Evolutionary conservation across 2,329 filamentous ascomycete genomes (phyloP), one percentile per base, ranked within the genome.

Genomic region (Fusarium clavum): DNA sequence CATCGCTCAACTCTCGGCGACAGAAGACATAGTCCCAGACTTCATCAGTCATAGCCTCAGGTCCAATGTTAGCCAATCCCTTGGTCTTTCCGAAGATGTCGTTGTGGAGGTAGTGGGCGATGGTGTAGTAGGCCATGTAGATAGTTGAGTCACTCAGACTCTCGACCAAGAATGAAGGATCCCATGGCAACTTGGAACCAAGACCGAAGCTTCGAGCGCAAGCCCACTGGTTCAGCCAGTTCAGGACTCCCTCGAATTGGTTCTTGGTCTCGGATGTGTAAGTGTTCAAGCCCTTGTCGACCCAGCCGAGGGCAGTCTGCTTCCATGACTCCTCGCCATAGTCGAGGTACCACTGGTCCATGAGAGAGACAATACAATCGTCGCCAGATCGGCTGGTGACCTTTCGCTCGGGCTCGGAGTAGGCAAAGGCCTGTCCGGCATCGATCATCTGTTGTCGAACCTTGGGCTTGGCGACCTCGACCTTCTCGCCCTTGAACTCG

Each of bases 331-430:
- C 93, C 81, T 94, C 92, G 67, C 96, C 96, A 77, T 99, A 99
- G 82, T 98, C 95, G 75, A 99, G 85, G 83, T 97, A 99, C 94
- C 96, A 99, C 82, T 99, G 96, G 75, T 98, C 95, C 77, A 98
- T 90, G 72, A 95, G 90, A 30, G 94, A 92, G 64, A 96, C 95
- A 62, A 97, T 94, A 79, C 96, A 98, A 73, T 97, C 93, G 77
- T 98, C 95, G 29, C 91, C 93, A 73, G 93, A 97, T 80, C 96
- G 88, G 77, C 92, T 95, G 65, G 97, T 89, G 71, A 98, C 96
- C 80, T 92, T 89, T 74, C 92, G 91, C 80, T 98, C 94, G 4
- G 96, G 96, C 80, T 99, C 96, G 14, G 93, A 94, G 78, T 98
- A 99, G 73, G 90, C 89, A 80, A 99, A 98, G 16, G 94, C 96